Percentiles rank a stretch among this genome's conserved stretches.
Conservation (phyloP, 2,329 filamentous ascomycete genomes). For the Penicillium sp. region DNA sequence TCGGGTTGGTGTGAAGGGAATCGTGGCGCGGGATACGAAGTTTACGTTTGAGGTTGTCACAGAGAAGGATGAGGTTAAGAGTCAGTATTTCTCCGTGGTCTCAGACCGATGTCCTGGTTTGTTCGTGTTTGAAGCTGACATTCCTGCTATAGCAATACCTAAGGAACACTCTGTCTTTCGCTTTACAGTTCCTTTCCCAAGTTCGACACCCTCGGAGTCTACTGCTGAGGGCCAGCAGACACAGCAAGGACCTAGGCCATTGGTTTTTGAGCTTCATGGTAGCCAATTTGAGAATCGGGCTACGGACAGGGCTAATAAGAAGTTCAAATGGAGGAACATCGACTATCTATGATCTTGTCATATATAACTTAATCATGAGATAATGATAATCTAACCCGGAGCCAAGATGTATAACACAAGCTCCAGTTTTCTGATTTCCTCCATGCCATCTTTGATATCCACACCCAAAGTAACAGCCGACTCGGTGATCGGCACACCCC, state of each 20-base stretch:
- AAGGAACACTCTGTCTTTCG: slow-evolving; percentile 89
- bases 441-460: neutral
- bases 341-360: slow-evolving; percentile 46
- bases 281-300: slow-evolving; percentile 82
- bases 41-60: slow-evolving; percentile 86
- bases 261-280: slow-evolving; percentile 84
- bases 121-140: neutral
- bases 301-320: slow-evolving; percentile 82
- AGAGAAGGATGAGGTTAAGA: slow-evolving; percentile 66
- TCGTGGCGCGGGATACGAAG: slow-evolving; percentile 85
- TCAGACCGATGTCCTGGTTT: neutral
- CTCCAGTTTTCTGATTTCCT: neutral
- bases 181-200: slow-evolving; percentile 63
- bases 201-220: slow-evolving; percentile 9
- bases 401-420: neutral
- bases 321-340: slow-evolving; percentile 84
- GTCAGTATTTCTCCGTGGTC: slow-evolving; percentile 37
- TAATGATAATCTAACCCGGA: neutral
- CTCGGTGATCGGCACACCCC: neutral
- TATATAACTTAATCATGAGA: neutral
- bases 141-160: slow-evolving; percentile 60
- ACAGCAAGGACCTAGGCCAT: slow-evolving; percentile 24
- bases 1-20: slow-evolving; percentile 79
- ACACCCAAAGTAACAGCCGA: neutral
- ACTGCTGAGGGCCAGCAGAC: slow-evolving; percentile 19